Conservation (phyloP, 2,329 filamentous ascomycete genomes). For the Xylariales sp. region DNA sequence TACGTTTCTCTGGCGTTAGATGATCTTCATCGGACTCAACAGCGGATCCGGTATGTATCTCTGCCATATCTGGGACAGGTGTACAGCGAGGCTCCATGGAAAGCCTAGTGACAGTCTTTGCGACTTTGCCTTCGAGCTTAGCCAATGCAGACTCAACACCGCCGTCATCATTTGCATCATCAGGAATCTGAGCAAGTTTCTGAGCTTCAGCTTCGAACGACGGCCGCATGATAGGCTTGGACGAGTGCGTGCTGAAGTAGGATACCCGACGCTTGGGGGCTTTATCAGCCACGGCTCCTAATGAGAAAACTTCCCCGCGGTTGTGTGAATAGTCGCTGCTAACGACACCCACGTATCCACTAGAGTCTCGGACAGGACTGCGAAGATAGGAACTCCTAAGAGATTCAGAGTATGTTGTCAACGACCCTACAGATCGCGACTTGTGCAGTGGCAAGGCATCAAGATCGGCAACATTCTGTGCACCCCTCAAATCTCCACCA, state of each 20-base stretch:
- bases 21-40: constrained; percentile 22
- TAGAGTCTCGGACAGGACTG: constrained; percentile 34
- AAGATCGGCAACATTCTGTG: constrained; percentile 59
- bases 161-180: constrained; percentile 72
- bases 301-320: constrained; percentile 46
- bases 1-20: constrained; percentile 34
- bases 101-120: constrained; percentile 44
- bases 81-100: constrained; percentile 33
- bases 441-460: constrained; percentile 44
- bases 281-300: constrained; percentile 53
- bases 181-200: constrained; percentile 80
- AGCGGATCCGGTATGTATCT: constrained; percentile 11
- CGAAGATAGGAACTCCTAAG: constrained; percentile 52
- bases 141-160: constrained; percentile 88
- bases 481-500: constrained; percentile 69
- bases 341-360: constrained; percentile 39
- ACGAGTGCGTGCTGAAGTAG: constrained; percentile 57
- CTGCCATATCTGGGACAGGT: constrained; percentile 17
- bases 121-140: constrained; percentile 78
- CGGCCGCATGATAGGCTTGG: constrained; percentile 57
- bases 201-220: constrained; percentile 89
- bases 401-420: constrained; percentile 58
- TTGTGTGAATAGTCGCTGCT: constrained; percentile 38
- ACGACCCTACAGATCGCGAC: constrained; percentile 54
- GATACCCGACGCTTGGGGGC: constrained; percentile 44